Evolutionary conservation across 106 monocot species (phyloP).

Genomic region (Apostasia shenzhenica): DNA sequence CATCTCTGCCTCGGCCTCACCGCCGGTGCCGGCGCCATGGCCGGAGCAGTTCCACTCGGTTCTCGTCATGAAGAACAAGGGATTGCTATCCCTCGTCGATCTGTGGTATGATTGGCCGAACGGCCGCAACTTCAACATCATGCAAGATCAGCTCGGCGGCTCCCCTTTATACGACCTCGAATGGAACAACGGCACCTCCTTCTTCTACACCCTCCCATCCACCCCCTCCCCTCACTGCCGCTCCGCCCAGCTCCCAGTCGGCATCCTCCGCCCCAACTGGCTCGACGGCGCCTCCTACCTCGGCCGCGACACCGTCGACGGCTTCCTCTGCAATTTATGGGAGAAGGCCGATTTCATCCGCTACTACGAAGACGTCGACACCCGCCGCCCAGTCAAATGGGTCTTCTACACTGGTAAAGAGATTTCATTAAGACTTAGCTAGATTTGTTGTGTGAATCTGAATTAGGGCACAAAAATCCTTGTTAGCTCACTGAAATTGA

Average conservation of each 20-base stretch:
- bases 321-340: conserved; percentile 80
- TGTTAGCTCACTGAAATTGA: too few species aligned
- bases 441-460: too few species aligned
- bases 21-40: conserved; percentile 40
- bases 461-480: too few species aligned
- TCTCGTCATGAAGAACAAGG: conserved; percentile 53
- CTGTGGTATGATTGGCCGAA: conserved; percentile 80
- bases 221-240: conserved; percentile 26
- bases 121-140: conserved; percentile 68
- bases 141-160: conserved; percentile 45
- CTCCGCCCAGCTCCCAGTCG: conserved; percentile 40
- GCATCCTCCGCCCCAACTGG: conserved; percentile 82
- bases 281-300: conserved; percentile 66
- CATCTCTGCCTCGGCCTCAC: background rate
- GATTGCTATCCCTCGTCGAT: conserved; percentile 39
- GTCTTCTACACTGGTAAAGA: conserved; percentile 65
- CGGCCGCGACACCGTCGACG: conserved; percentile 36
- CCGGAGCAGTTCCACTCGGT: conserved; percentile 50
- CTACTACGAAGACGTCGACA: conserved; percentile 78
- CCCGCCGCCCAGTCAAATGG: conserved; percentile 74
- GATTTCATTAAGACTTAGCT: background rate
- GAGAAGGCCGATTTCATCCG: conserved; percentile 73
- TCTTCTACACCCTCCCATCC: conserved; percentile 42
- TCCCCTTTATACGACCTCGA: conserved; percentile 45
- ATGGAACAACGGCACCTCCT: conserved; percentile 86